Conservation (phyloP, 2,329 filamentous ascomycete species). For the Endoconidiophora laricicola region DNA sequence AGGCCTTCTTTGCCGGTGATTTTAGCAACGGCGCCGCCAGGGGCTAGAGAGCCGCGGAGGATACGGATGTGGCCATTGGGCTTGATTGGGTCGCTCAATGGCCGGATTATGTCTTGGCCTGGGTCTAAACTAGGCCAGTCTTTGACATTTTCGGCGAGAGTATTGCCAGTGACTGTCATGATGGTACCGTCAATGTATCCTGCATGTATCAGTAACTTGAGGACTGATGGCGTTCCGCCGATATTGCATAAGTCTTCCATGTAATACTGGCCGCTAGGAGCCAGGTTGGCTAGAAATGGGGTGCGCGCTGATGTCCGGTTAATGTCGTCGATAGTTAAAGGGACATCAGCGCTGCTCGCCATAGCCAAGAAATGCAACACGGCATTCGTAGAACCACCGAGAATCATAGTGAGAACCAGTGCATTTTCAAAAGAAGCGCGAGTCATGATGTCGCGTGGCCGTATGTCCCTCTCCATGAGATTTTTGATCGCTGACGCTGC, state of each 20-base stretch:
- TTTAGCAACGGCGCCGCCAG: conserved; percentile 80
- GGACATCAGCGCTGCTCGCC: conserved; percentile 67
- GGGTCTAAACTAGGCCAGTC: conserved; percentile 61
- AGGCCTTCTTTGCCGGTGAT: conserved; percentile 92
- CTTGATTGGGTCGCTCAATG: conserved; percentile 60
- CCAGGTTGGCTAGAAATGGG: conserved; percentile 72
- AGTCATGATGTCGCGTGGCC: conserved; percentile 63
- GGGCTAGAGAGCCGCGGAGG: conserved; percentile 72
- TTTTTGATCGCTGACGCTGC: conserved; percentile 61
- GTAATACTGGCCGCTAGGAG: conserved; percentile 67
- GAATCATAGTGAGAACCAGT: conserved; percentile 73
- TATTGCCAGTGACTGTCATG: conserved; percentile 69
- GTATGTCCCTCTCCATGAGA: conserved; percentile 71
- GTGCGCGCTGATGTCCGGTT: conserved; percentile 68
- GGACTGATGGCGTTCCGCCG: conserved; percentile 69
- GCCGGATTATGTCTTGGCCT: conserved; percentile 68
- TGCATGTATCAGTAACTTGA: conserved; percentile 68
- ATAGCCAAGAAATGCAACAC: conserved; percentile 83
- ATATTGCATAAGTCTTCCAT: conserved; percentile 81
- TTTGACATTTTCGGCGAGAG: conserved; percentile 64
- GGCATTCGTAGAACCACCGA: conserved; percentile 82
- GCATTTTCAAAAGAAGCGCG: conserved; percentile 75
- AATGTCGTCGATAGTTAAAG: conserved; percentile 65
- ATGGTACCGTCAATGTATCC: conserved; percentile 61
- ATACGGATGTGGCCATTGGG: conserved; percentile 75